Evolutionary conservation across 345 rosid genomes (phyloP).

Genomic region (thale cress (Arabidopsis thaliana)): DNA sequence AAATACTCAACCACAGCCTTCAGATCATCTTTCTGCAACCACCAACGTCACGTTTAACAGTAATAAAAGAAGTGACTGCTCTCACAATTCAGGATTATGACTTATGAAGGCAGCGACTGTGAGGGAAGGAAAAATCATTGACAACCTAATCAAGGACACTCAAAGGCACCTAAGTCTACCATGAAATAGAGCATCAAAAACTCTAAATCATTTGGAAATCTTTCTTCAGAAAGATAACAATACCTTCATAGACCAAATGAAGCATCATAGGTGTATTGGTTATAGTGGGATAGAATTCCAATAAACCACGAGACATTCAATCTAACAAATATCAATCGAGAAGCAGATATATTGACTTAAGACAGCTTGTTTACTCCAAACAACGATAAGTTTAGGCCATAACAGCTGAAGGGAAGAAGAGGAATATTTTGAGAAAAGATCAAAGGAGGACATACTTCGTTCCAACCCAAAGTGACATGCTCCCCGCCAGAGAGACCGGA

Average conservation of each 20-base stretch:
- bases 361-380: neutral
- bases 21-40: slow-evolving; percentile 85
- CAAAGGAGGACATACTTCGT: slow-evolving; percentile 65
- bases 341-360: neutral
- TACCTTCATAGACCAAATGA: slow-evolving; percentile 12
- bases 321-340: neutral
- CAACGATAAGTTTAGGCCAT: neutral
- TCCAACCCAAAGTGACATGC: slow-evolving; percentile 84
- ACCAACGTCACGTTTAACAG: neutral
- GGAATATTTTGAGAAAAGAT: slow-evolving; percentile 8
- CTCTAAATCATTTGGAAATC: neutral
- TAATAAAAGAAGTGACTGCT: neutral
- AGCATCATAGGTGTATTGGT: neutral
- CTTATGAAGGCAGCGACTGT: neutral
- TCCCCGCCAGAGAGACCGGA: slow-evolving; percentile 93
- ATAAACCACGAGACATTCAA: neutral
- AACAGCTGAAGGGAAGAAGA: neutral
- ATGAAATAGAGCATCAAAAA: slow-evolving; percentile 14
- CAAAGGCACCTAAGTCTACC: neutral
- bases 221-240: slow-evolving; percentile 10
- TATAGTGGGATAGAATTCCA: neutral
- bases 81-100: neutral
- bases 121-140: neutral
- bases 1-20: slow-evolving; percentile 83
- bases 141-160: neutral